Base-by-base conservation (phyloP, 1,284 basidiomycete species). In the Porodaedalea pini region DNA sequence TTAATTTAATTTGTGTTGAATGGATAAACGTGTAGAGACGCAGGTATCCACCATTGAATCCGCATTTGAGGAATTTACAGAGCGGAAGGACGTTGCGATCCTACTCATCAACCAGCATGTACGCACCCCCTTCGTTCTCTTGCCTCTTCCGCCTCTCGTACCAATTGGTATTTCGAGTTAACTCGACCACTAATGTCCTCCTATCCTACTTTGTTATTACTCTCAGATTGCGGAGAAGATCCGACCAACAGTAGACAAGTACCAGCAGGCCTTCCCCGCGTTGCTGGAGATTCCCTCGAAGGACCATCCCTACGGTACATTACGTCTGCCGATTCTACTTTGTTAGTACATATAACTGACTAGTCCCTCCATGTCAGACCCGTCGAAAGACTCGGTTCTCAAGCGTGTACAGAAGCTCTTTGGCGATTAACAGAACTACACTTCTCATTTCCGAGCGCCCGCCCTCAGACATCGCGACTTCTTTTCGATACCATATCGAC, bases 371-470 rank as follows among this genome's bases (percentile, higher is more conserved):
- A 61, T 45, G 50, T 43, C 69, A 98, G 95, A 99, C 74, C 97
- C 97, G 4, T 85, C 88, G 8, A 99, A 98, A 73, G 97, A 99
- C 71, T 97, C 93, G 1, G 85, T 99, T 34, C 78, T 99, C 66
- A 99, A 98, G 73, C 87, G 97, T 48, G 97, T 99, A 6, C 94
- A 98, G 80, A 99, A 93, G 74, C 80, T 98, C 31, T 91, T 94
- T 68, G 95, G 94, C 67, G 94, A 97, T 74, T 86, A 77, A 67
- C 25, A 17, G 10, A 27, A n/a, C n/a, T 8, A 13, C 17, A 17
- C 55, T 36, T 11, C 19, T 27, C 19, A 23, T 1, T 3, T 31
- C 27, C 17, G 25, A 7, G 21, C 21, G 29, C 11, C 19, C 37
- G 51, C 10, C 3, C 29, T 48, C 13, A 51, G n/a, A 19, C 17